These are phyloP conservation scores for Cystobasidium sp. DNA, from an alignment of 1,284 basidiomycete genomes.

Conservation along the genomic window DNA sequence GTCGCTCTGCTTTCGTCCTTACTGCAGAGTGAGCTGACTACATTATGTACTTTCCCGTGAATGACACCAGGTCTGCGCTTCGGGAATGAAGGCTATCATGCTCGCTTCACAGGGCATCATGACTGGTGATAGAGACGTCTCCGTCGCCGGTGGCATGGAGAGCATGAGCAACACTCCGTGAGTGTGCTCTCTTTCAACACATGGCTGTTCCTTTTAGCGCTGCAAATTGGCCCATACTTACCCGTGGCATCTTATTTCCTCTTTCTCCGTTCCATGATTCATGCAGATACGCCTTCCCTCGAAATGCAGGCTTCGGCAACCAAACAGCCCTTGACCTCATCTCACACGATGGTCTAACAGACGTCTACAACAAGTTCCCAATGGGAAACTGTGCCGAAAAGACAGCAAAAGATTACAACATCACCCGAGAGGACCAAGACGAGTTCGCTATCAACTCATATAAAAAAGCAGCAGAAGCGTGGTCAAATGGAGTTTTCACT, in stretches of 20 bases:
- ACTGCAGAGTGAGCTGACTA: neutral
- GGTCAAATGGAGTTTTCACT: constrained; percentile 81
- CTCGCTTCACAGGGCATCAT: constrained; percentile 59
- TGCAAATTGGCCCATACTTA: neutral
- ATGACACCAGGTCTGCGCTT: constrained; percentile 57
- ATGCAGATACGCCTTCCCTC: constrained; percentile 84
- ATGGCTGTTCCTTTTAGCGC: too few species aligned
- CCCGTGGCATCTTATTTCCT: neutral
- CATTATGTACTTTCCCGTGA: neutral
- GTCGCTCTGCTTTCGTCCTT: neutral
- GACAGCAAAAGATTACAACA: constrained; percentile 57
- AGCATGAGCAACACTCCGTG: constrained; percentile 59
- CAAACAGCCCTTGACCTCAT: constrained; percentile 85
- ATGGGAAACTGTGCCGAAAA: constrained; percentile 76
- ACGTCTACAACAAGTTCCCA: constrained; percentile 67
- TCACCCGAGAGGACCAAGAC: constrained; percentile 59
- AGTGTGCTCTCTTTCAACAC: constrained; percentile 37
- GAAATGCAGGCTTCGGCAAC: constrained; percentile 86
- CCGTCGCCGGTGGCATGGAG: constrained; percentile 61
- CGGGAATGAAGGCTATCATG: constrained; percentile 60
- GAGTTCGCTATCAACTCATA: constrained; percentile 90
- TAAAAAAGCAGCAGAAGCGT: constrained; percentile 86
- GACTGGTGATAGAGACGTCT: constrained; percentile 58
- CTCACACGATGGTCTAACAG: constrained; percentile 90
- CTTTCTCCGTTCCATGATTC: neutral